phyloP scores from a whole-genome alignment of 2,329 filamentous ascomycete species.

The Didymellaceae sp. region DNA sequence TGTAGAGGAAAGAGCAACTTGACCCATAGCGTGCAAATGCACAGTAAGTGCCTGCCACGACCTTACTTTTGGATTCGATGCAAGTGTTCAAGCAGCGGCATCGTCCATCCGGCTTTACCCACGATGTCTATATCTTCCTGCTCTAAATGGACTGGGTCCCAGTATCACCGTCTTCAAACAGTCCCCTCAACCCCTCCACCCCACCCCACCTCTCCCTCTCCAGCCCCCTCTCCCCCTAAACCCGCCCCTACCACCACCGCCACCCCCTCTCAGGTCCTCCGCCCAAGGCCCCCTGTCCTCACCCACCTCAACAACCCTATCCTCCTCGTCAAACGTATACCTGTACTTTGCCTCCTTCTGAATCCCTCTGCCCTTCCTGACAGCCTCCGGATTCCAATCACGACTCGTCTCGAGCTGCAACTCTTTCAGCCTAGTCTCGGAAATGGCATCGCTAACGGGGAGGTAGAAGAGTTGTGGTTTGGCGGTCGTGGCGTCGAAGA shows the following conservation, averaged over 20 bases:
- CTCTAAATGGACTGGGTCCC: too few species aligned
- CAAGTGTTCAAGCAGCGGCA: too few species aligned
- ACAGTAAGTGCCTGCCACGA: too few species aligned
- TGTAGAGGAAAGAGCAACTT: too few species aligned
- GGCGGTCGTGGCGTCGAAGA: conserved; percentile 65
- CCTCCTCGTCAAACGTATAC: conserved; percentile 53
- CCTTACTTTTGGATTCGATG: too few species aligned
- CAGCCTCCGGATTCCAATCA: conserved; percentile 49
- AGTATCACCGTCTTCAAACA: too few species aligned
- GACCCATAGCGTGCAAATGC: too few species aligned
- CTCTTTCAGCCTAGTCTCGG: conserved; percentile 67
- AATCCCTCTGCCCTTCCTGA: conserved; percentile 39
- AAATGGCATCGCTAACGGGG: conserved; percentile 70
- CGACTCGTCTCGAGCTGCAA: conserved; percentile 56
- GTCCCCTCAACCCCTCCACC: conserved; percentile 18
- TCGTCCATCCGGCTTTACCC: background rate
- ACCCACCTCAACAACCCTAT: conserved; percentile 52
- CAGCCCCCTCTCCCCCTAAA: conserved; percentile 19
- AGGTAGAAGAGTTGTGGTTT: conserved; percentile 71
- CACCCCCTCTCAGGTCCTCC: conserved; percentile 28
- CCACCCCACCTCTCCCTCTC: conserved; percentile 17
- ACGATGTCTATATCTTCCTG: too few species aligned
- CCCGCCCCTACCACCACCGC: conserved; percentile 17
- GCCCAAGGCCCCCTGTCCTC: conserved; percentile 42
- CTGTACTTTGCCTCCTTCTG: conserved; percentile 45